Base-by-base conservation (phyloP, 345 rosid genomes). In the Sonneratia alba region DNA sequence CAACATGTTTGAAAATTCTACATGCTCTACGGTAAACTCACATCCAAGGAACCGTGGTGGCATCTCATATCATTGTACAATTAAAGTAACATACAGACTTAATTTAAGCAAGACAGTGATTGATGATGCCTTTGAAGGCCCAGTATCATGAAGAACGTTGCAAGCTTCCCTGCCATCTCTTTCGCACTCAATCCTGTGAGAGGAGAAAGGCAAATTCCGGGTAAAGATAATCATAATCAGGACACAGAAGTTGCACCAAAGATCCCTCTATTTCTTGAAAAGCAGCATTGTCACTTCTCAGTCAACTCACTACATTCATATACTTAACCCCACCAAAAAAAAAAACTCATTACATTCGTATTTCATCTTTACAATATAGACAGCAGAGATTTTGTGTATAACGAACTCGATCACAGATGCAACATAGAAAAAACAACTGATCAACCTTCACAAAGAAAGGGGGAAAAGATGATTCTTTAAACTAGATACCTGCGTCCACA, bases 151-250 rank as follows among this genome's bases (percentile, higher is more conserved):
- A 85, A 95, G 93, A 77, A 75, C 80, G 65, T 87, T 89, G 75
- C 99, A 95, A 77, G 96, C 99, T 83, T 88, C 89, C 74, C 85
- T 83, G 32, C 98, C 98, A 83, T 95, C 97, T 67, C 73, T 79
- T 81, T 95, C 97, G 53, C 90, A 80, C 65, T 59, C 78, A 78
- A 95, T 92, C 85, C 99, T 95, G 84, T 71, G 67, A 32, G 69
- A 76, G 48, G 13, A 69, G 68, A 67, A 71, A 62, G 64, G 34
- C 7, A 57, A 10, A 2, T 21, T 8, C 9, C 34, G 3, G 9
- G 22, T n/a, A n/a, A 51, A 9, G 11, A 51, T 27, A 27, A 27
- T 27, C 32, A 8, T 22, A 59, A 34, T 59, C 34, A 24, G 13
- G 34, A 59, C 24, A 21, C 24, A 12, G 64, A 59, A 59, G 15